Base-by-base conservation (phyloP, 2,329 filamentous ascomycete genomes). In the Graphilbum sp. region DNA sequence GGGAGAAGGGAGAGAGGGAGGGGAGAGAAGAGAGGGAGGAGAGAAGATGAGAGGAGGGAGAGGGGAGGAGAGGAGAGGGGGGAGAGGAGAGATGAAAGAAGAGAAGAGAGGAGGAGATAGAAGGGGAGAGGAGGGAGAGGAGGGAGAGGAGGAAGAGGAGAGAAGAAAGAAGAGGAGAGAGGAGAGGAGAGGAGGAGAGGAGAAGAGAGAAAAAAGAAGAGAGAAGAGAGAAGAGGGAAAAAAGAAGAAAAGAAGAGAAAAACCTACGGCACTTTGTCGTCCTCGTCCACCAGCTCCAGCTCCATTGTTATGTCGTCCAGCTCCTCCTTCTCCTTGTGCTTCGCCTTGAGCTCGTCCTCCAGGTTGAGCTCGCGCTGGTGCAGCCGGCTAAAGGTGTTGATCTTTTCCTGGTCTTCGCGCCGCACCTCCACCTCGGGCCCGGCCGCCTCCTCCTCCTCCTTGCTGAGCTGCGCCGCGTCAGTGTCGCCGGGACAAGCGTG, bases 281-380 rank as follows among this genome's bases (percentile, higher is more conserved):
- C 88, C 57, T 98, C 90, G 41, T 47, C 45, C 34, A 47, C 41
- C 11, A 47, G 74, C 61, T 98, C 90, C 34, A 98, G 69, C 57
- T 98, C 90, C 38, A 70, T 83, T 2, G 79, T 80, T 39, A 98
- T 72, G 57, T 98, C 90, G 55, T 96, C 87, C 4, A 96, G 72
- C 54, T 96, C 90, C 59, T 98, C 90, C 62, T 95, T 96, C 58
- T 96, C 88, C 65, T 96, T 96, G 88, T 96, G 52, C 39, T 93
- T 95, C 6, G 61, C 57, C 53, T 80, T 79, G 46, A 96, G 61
- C 49, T 90, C 76, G 35, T 92, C 86, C 54, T 92, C 78, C 4
- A 96, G 57, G 3, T 67, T 59, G 25, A 80, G 68, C 56, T 94
- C 82, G 37, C 83, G 79, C 55, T 92, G 85, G 57, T 98, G 90